Conservation (phyloP, 2,329 filamentous ascomycete genomes). For the Aureobasidium sp. region DNA sequence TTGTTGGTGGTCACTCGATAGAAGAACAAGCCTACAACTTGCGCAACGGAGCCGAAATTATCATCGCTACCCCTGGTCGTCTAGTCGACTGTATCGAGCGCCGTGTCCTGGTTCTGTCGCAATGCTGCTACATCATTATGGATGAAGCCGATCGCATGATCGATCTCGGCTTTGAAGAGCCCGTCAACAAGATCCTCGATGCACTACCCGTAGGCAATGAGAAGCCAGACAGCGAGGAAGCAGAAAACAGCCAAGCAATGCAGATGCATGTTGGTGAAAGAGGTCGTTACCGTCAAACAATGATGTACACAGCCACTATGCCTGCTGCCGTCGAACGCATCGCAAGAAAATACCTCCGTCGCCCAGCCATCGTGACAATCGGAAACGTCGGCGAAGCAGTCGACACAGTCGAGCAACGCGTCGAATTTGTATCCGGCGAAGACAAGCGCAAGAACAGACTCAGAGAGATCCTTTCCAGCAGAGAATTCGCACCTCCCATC, state of each 20-base stretch:
- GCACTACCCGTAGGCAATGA: constrained; percentile 88
- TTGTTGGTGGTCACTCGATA: constrained; percentile 93
- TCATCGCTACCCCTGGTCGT: constrained; percentile 96
- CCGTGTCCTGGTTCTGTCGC: constrained; percentile 81
- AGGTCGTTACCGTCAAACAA: constrained; percentile 87
- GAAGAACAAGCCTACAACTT: constrained; percentile 90
- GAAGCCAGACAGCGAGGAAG: constrained; percentile 89
- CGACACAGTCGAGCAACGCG: constrained; percentile 94
- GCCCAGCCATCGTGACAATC: constrained; percentile 89
- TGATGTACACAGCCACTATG: constrained; percentile 99
- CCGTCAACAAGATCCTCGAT: constrained; percentile 94
- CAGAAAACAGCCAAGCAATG: constrained; percentile 83
- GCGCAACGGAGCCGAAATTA: constrained; percentile 89
- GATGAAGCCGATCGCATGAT: constrained; percentile 99
- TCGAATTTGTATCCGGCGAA: constrained; percentile 84
- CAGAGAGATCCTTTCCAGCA: constrained; percentile 75
- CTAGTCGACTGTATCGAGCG: constrained; percentile 95
- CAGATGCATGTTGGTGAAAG: constrained; percentile 65
- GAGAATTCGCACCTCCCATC: constrained; percentile 79
- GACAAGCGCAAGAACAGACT: constrained; percentile 95
- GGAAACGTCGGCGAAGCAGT: constrained; percentile 93
- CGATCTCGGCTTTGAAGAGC: constrained; percentile 94
- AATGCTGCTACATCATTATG: constrained; percentile 99
- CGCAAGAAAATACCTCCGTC: constrained; percentile 89
- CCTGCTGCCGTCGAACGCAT: constrained; percentile 86